Conservation (phyloP, 2,329 filamentous ascomycete species). For the Metarhizium sp. region DNA sequence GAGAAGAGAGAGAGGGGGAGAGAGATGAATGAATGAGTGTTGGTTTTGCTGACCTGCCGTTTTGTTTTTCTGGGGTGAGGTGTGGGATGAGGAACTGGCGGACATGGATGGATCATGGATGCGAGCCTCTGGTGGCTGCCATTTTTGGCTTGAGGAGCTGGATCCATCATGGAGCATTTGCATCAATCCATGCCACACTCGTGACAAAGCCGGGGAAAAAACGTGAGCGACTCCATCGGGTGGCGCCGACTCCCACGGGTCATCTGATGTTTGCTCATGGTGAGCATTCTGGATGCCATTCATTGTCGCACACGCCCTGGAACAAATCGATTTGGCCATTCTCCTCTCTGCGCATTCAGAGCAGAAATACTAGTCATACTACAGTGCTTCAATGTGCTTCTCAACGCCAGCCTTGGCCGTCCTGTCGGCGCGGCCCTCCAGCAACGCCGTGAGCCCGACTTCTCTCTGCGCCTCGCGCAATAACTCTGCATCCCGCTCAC, state of each 20-base stretch:
- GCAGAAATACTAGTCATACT: too few species aligned
- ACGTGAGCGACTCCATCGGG: background rate
- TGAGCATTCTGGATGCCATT: background rate
- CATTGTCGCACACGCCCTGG: background rate
- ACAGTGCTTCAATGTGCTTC: background rate
- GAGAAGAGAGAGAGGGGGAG: too few species aligned
- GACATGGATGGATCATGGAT: background rate
- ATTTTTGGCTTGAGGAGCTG: background rate
- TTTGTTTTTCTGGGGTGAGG: background rate
- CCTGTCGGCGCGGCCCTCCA: background rate
- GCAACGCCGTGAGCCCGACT: constrained; percentile 12
- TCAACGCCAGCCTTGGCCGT: background rate
- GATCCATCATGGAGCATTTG: too few species aligned
- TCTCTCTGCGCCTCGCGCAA: constrained; percentile 15
- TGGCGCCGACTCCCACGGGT: background rate
- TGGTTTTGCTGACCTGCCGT: background rate
- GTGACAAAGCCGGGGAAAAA: too few species aligned
- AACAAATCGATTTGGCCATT: background rate
- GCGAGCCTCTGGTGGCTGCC: background rate
- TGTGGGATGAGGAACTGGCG: background rate
- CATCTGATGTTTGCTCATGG: background rate
- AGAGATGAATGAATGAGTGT: background rate
- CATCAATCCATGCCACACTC: background rate
- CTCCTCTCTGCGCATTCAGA: background rate
- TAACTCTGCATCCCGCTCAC: constrained; percentile 14